These are phyloP conservation scores for Saccharum officinarum DNA, from an alignment of 176 grass and related monocot species.

Conservation along the genomic window DNA sequence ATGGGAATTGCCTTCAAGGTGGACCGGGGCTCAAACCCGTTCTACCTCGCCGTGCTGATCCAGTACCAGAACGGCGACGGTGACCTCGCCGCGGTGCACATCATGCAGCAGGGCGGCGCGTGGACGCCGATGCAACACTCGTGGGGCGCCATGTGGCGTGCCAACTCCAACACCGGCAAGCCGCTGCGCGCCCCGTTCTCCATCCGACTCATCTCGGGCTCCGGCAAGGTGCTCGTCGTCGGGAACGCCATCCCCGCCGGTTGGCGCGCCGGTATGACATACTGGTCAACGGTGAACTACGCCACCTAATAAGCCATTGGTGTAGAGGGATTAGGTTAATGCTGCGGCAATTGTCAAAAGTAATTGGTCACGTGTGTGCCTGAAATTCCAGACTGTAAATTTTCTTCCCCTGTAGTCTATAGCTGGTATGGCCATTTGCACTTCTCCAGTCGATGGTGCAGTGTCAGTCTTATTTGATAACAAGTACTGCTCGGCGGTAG, in stretches of 20 bases:
- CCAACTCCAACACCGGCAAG: slow-evolving; percentile 52
- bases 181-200: slow-evolving; percentile 49
- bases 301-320: neutral
- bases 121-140: slow-evolving; percentile 65
- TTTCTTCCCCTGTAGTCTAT: neutral
- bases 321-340: neutral
- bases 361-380: neutral
- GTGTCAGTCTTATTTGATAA: neutral
- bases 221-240: slow-evolving; percentile 38
- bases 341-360: neutral
- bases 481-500: neutral
- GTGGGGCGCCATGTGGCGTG: slow-evolving; percentile 63
- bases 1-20: slow-evolving; percentile 37
- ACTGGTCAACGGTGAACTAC: slow-evolving; percentile 36
- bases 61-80: slow-evolving; percentile 58
- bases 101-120: slow-evolving; percentile 40
- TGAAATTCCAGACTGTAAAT: neutral
- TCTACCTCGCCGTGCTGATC: slow-evolving; percentile 59
- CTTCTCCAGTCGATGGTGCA: neutral
- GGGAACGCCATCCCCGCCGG: slow-evolving; percentile 47
- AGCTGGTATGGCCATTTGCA: neutral
- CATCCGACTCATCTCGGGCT: slow-evolving; percentile 43
- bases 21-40: slow-evolving; percentile 55
- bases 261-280: slow-evolving; percentile 46
- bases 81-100: slow-evolving; percentile 43